phyloP scores from a whole-genome alignment of 257 asterid species.

The Solanum pennellii region DNA sequence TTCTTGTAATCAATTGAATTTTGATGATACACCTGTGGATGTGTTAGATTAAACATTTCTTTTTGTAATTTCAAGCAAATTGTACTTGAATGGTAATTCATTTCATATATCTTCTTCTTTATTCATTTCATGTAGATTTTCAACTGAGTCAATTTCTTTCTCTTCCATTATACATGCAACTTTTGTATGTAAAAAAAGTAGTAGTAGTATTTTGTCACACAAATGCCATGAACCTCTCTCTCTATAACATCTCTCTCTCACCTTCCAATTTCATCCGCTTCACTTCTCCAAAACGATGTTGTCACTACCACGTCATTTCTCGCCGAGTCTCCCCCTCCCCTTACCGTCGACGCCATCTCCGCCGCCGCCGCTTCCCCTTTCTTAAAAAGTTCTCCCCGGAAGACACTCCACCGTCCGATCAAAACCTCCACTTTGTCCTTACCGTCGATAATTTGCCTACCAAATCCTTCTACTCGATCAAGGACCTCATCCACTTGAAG shows the following conservation, averaged over 20 bases:
- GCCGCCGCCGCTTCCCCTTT: conserved; percentile 55
- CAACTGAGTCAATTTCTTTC: not conserved
- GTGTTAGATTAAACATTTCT: not conserved
- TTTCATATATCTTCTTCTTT: not conserved
- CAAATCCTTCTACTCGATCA: conserved; percentile 25
- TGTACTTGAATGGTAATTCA: not conserved
- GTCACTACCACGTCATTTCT: conserved; percentile 4
- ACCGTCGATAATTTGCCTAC: conserved; percentile 22
- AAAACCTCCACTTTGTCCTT: conserved; percentile 49
- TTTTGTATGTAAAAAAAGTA: not conserved
- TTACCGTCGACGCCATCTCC: conserved; percentile 54
- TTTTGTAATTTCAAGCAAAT: not conserved
- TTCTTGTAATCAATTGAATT: conserved; percentile 1
- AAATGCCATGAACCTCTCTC: not conserved
- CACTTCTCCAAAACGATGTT: conserved; percentile 17
- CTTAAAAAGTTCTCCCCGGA: conserved; percentile 29
- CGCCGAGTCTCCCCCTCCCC: conserved; percentile 8
- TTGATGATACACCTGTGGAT: not conserved
- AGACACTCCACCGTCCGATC: conserved; percentile 30
- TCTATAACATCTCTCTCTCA: not conserved
- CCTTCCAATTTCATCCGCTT: conserved; percentile 10
- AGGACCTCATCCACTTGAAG: conserved; percentile 20
- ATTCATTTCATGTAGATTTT: not conserved
- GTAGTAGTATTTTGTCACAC: not conserved
- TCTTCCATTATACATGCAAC: not conserved